Conservation (phyloP, 1,284 basidiomycete genomes). For the Trichosporon coremiiforme region DNA sequence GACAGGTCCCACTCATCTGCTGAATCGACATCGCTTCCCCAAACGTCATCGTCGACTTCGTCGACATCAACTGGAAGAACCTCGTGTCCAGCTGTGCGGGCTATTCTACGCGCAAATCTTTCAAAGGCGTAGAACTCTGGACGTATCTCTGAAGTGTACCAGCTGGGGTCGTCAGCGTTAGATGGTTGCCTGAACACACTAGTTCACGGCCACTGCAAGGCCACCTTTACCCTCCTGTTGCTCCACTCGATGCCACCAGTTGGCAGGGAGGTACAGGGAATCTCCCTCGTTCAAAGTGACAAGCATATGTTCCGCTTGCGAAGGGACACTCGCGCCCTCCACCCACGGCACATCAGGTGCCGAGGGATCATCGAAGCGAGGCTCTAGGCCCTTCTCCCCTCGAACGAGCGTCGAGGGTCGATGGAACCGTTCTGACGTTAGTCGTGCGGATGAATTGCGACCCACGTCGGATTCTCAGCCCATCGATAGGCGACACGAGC, state of each 20-base stretch:
- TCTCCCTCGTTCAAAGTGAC: constrained; percentile 72
- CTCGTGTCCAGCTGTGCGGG: constrained; percentile 37
- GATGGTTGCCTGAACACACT: constrained; percentile 65
- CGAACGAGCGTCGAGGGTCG: constrained; percentile 43
- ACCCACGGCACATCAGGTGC: constrained; percentile 67
- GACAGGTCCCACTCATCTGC: constrained; percentile 46
- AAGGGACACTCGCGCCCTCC: constrained; percentile 63
- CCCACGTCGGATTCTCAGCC: constrained; percentile 76
- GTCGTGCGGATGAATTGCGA: constrained; percentile 41
- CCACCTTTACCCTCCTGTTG: constrained; percentile 58
- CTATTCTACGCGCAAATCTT: constrained; percentile 42
- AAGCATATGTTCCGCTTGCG: constrained; percentile 55
- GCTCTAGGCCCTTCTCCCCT: constrained; percentile 23
- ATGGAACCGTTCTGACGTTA: constrained; percentile 44
- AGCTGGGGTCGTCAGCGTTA: constrained; percentile 32
- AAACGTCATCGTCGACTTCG: constrained; percentile 34
- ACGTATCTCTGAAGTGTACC: constrained; percentile 45
- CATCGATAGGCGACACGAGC: constrained; percentile 80
- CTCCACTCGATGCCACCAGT: constrained; percentile 91
- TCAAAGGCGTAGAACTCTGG: constrained; percentile 44
- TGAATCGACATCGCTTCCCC: constrained; percentile 35
- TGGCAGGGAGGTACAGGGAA: constrained; percentile 80
- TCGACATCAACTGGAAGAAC: constrained; percentile 39
- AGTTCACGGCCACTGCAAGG: constrained; percentile 73
- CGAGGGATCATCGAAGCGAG: constrained; percentile 47